Conservation (phyloP, 2,329 filamentous ascomycete species). For the Aspergillus udagawae region DNA sequence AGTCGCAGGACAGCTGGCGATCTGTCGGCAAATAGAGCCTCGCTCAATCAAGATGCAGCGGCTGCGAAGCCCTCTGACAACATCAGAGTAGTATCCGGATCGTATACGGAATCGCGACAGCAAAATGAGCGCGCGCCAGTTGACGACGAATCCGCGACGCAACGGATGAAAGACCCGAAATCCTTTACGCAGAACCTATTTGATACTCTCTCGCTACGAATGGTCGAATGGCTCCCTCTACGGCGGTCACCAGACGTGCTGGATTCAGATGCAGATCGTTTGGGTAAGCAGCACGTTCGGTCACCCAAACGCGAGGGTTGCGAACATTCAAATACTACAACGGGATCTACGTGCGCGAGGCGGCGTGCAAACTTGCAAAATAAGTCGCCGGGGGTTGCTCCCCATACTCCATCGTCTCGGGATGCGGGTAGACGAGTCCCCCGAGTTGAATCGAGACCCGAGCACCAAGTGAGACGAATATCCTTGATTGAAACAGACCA, state of each 20-base stretch:
- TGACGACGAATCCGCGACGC: conserved; percentile 19
- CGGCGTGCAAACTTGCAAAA: conserved; percentile 6
- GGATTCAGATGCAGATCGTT: conserved; percentile 10
- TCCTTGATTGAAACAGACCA: conserved; percentile 37
- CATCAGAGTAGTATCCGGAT: neutral
- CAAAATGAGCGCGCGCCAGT: conserved; percentile 14
- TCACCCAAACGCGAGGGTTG: conserved; percentile 13
- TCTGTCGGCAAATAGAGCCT: neutral
- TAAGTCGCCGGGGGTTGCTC: conserved; percentile 8
- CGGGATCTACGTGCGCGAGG: conserved; percentile 8
- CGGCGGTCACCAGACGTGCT: conserved; percentile 26
- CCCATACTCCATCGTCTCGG: conserved; percentile 29
- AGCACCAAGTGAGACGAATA: conserved; percentile 38
- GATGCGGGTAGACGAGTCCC: conserved; percentile 22
- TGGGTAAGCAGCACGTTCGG: conserved; percentile 1
- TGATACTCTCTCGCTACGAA: conserved; percentile 43
- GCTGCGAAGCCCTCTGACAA: neutral
- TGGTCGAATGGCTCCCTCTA: conserved; percentile 46
- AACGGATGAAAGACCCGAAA: conserved; percentile 52
- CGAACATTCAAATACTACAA: conserved; percentile 4
- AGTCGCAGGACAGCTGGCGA: neutral
- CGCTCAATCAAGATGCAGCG: neutral
- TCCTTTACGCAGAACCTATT: conserved; percentile 60
- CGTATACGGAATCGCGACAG: conserved; percentile 3
- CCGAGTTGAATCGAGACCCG: conserved; percentile 36